Conservation (phyloP, 805 yeast genomes). For the Phaffomyces thermotolerans region DNA sequence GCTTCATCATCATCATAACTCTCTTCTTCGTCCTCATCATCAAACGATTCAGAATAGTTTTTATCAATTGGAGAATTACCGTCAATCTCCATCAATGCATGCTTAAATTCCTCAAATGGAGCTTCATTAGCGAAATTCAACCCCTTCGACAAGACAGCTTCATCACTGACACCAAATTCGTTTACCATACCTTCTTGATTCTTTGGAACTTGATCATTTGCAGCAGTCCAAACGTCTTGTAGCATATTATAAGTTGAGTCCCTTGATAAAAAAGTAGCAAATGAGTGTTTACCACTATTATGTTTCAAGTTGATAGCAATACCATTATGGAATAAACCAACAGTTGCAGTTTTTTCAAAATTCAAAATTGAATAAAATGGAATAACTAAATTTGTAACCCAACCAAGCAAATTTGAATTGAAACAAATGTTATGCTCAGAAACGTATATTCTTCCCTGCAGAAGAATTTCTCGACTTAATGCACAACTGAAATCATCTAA, state of each 20-base stretch:
- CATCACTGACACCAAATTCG: slow-evolving; percentile 1
- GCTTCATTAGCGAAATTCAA: slow-evolving; percentile 12
- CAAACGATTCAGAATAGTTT: slow-evolving; percentile 11
- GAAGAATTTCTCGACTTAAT: slow-evolving; percentile 71
- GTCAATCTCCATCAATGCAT: slow-evolving; percentile 39
- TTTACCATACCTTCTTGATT: background rate
- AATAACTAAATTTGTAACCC: slow-evolving; percentile 78
- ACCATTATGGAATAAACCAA: slow-evolving; percentile 88
- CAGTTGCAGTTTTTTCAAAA: slow-evolving; percentile 79
- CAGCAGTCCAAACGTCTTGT: slow-evolving; percentile 17
- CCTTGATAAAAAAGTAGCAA: slow-evolving; percentile 82
- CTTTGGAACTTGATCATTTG: slow-evolving; percentile 9
- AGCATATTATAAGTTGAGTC: slow-evolving; percentile 70
- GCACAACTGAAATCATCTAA: slow-evolving; percentile 91
- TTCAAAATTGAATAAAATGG: slow-evolving; percentile 62
- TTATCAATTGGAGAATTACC: slow-evolving; percentile 25
- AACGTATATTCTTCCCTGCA: slow-evolving; percentile 83
- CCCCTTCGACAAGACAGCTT: slow-evolving; percentile 14
- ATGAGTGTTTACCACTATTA: slow-evolving; percentile 52
- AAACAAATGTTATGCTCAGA: slow-evolving; percentile 77
- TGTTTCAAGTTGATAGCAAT: slow-evolving; percentile 34
- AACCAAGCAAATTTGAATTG: slow-evolving; percentile 79
- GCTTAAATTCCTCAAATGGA: slow-evolving; percentile 22
- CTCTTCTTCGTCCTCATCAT: slow-evolving; percentile 20
- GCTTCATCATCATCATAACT: slow-evolving; percentile 21